These are phyloP conservation scores for Apiospora pterosperma DNA, from an alignment of 2,329 filamentous ascomycete genomes.

Conservation along the genomic window DNA sequence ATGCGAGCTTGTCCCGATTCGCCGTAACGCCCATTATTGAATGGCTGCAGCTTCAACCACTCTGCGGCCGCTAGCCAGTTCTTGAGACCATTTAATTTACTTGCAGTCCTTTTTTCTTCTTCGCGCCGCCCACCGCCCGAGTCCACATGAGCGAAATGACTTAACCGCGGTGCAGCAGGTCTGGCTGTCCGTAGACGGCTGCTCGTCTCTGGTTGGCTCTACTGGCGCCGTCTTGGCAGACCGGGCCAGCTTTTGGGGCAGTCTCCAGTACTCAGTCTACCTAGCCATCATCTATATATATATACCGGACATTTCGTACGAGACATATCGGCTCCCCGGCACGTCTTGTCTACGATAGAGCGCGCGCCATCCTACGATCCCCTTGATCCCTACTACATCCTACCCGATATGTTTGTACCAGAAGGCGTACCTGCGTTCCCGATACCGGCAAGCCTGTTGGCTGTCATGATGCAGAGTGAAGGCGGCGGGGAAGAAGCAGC, in stretches of 20 bases:
- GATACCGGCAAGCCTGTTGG: background rate
- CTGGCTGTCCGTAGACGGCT: background rate
- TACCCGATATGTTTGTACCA: too few relatives aligned
- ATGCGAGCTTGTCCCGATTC: conserved; percentile 6
- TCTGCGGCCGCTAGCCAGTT: conserved; percentile 8
- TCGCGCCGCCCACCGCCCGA: background rate
- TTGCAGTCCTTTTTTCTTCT: background rate
- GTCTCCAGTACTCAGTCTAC: background rate
- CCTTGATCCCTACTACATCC: too few relatives aligned
- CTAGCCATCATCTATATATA: background rate
- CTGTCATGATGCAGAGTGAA: background rate
- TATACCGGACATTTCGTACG: background rate
- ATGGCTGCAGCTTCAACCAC: background rate
- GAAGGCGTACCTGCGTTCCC: background rate
- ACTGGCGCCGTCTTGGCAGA: conserved; percentile 8
- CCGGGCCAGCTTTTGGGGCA: background rate
- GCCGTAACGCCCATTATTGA: conserved; percentile 5
- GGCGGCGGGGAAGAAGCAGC: background rate
- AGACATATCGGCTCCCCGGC: background rate
- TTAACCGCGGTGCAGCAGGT: conserved; percentile 8
- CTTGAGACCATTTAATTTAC: conserved; percentile 3
- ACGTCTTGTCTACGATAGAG: background rate
- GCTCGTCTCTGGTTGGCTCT: conserved; percentile 5
- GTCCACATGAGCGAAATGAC: background rate
- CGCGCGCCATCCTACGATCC: background rate